Evolutionary conservation across 2,329 filamentous ascomycete genomes (phyloP).

Genomic region (Alternaria tenuissima): DNA sequence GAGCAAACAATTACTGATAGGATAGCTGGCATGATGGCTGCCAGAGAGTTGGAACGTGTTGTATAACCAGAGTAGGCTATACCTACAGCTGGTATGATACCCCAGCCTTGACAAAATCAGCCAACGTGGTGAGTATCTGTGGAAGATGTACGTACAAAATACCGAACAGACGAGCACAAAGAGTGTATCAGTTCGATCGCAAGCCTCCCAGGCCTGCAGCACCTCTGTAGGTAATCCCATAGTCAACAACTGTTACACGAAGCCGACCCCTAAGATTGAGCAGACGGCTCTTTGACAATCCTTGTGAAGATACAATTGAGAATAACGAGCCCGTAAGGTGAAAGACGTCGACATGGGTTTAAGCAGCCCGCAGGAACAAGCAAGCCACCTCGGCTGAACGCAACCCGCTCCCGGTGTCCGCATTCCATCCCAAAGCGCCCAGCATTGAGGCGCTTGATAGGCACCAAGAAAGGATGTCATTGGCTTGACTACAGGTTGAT

Average conservation of each 20-base stretch:
- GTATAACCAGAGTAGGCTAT: constrained; percentile 61
- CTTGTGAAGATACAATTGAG: background rate
- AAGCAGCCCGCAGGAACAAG: constrained; percentile 17
- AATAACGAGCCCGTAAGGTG: background rate
- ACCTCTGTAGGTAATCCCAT: constrained; percentile 41
- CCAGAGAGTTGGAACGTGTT: constrained; percentile 57
- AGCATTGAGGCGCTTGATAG: constrained; percentile 33
- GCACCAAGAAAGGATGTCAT: constrained; percentile 20
- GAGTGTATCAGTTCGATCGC: constrained; percentile 61
- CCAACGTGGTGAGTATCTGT: background rate
- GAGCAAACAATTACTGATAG: constrained; percentile 59
- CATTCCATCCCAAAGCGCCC: constrained; percentile 19
- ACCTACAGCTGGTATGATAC: constrained; percentile 61
- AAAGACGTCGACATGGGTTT: constrained; percentile 6
- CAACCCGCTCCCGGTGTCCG: constrained; percentile 11
- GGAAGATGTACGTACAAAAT: constrained; percentile 48
- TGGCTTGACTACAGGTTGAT: constrained; percentile 11
- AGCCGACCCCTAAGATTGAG: background rate
- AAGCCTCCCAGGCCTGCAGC: constrained; percentile 58
- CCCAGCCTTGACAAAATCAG: constrained; percentile 51
- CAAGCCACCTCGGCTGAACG: constrained; percentile 18
- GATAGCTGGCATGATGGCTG: constrained; percentile 59
- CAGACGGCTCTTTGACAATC: background rate
- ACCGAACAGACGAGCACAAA: constrained; percentile 62
- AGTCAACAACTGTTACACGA: background rate